Base-by-base conservation (phyloP, 176 grass and related monocot species). In the Chrysopogon serrulatus region DNA sequence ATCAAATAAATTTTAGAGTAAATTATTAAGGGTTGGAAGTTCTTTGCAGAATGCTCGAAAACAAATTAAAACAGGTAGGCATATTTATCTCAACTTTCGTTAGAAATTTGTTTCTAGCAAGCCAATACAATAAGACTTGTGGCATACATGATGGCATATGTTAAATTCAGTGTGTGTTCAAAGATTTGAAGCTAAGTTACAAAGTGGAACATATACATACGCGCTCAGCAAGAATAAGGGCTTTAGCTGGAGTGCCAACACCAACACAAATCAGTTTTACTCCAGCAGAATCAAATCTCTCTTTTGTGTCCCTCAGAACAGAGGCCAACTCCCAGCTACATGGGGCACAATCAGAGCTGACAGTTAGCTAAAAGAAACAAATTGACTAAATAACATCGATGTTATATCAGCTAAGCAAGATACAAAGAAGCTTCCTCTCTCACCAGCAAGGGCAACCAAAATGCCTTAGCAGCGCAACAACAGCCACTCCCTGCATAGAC, bases 301-400 rank as follows among this genome's bases (percentile, higher is more conserved):
- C 73, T n/a, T 92, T 92, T 56, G 86, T 61, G 70, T 94, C 90
- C 40, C 83, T 91, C 69, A 97, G 44, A 27, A 91, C 79, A 44
- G 89, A 93, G 43, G 95, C 92, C 61, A 98, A 62, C 72, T 98
- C 95, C 95, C 95, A 98, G 43, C 93, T 98, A 71, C 53, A 85
- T 2, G 11, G 57, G 15, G 10, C 37, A 82, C 1, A 53, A 37
- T 47, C 3, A 51, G 39, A 53, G 88, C 40, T 34, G 31, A 90
- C 12, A 19, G 63, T 87, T 82, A 87, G 34, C 65, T 28, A 17
- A 60, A 77, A 17, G 10, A 63, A 82, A 12, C 1, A 60, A 70
- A 79, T 23, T 48, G 49, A 65, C 69, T 10, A 65, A 53, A n/a
- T 21, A 74, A 19, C 45, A 21, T 45, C 4, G 35, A 53, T 35